Percentiles rank a stretch among this genome's conserved stretches.
These are phyloP conservation scores for Amanita rimosa DNA, from an alignment of 768 basidiomycete species.

Conservation along the genomic window DNA sequence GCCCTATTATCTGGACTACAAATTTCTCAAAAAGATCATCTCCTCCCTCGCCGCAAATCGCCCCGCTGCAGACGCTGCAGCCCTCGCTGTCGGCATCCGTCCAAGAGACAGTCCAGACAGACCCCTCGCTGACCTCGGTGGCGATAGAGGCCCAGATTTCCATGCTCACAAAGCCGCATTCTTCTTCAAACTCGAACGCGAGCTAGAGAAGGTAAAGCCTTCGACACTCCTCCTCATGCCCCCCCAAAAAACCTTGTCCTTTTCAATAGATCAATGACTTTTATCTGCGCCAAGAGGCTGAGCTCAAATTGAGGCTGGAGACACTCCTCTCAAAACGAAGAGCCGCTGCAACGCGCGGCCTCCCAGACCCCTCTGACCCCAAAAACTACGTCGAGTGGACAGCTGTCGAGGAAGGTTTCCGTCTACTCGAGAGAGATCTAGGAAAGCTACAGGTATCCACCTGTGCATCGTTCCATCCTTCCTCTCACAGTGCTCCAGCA, in stretches of 20 bases:
- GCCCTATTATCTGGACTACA: slow-evolving; percentile 93
- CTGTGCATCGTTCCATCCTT: not conserved
- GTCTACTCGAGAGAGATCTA: slow-evolving; percentile 87
- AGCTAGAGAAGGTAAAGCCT: slow-evolving; percentile 80
- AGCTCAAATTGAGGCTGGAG: slow-evolving; percentile 83
- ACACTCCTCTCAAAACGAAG: slow-evolving; percentile 91
- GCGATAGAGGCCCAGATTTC: slow-evolving; percentile 73
- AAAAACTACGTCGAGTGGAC: slow-evolving; percentile 83
- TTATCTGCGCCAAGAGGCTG: slow-evolving; percentile 95
- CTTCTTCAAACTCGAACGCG: slow-evolving; percentile 97
- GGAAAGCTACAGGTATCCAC: slow-evolving; percentile 79
- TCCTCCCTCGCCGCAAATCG: slow-evolving; percentile 87
- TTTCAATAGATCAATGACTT: slow-evolving; percentile 83
- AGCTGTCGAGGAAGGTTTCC: slow-evolving; percentile 93
- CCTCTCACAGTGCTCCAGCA: slow-evolving; percentile 38
- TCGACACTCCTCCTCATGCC: slow-evolving; percentile 2
- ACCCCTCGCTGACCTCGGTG: slow-evolving; percentile 53
- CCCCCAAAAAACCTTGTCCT: slow-evolving; percentile 7
- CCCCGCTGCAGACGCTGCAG: slow-evolving; percentile 83
- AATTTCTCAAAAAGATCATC: slow-evolving; percentile 96
- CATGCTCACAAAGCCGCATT: slow-evolving; percentile 95
- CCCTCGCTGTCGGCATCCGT: slow-evolving; percentile 73
- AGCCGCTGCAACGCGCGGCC: slow-evolving; percentile 61
- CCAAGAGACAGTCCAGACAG: slow-evolving; percentile 25
- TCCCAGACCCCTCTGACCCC: slow-evolving; percentile 49